Evolutionary conservation across 1,284 basidiomycete genomes (phyloP).

Genomic region (Termitomyces sp.): DNA sequence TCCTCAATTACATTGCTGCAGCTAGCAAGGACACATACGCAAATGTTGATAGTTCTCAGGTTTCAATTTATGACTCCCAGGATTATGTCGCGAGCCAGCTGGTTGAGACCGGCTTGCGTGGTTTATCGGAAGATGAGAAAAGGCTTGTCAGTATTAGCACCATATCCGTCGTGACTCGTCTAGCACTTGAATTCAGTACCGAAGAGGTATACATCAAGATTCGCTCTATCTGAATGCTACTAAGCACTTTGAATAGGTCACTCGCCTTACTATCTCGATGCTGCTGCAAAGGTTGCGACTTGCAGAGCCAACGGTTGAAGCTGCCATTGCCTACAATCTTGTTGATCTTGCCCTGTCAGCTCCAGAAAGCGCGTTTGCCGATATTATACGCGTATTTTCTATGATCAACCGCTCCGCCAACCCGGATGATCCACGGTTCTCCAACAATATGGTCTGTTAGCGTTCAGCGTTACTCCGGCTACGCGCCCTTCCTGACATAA

Average conservation of each 20-base stretch:
- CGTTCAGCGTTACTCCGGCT: background rate
- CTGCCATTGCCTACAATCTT: slow-evolving; percentile 87
- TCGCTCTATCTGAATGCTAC: background rate
- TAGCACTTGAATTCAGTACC: slow-evolving; percentile 77
- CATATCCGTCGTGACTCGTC: slow-evolving; percentile 80
- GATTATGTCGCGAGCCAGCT: slow-evolving; percentile 48
- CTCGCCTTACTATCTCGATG: slow-evolving; percentile 86
- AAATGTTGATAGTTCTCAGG: slow-evolving; percentile 35
- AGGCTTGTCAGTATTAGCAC: slow-evolving; percentile 84
- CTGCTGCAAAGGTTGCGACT: slow-evolving; percentile 83
- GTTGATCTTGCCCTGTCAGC: slow-evolving; percentile 85
- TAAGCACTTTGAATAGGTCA: slow-evolving; percentile 47
- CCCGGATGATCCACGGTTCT: slow-evolving; percentile 79
- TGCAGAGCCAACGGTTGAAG: slow-evolving; percentile 83
- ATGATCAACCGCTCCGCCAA: slow-evolving; percentile 82
- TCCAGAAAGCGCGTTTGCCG: slow-evolving; percentile 74
- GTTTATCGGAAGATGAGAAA: slow-evolving; percentile 80
- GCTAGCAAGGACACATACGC: slow-evolving; percentile 74
- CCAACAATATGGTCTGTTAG: slow-evolving; percentile 71
- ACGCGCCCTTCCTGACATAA: slow-evolving; percentile 2
- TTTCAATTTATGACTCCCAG: slow-evolving; percentile 37
- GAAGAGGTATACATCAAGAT: slow-evolving; percentile 56
- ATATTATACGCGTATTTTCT: slow-evolving; percentile 84
- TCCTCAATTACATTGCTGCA: slow-evolving; percentile 86
- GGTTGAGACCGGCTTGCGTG: slow-evolving; percentile 55